Base-by-base conservation (phyloP, 2,329 filamentous ascomycete species). In the Pseudocercospora eumusae region DNA sequence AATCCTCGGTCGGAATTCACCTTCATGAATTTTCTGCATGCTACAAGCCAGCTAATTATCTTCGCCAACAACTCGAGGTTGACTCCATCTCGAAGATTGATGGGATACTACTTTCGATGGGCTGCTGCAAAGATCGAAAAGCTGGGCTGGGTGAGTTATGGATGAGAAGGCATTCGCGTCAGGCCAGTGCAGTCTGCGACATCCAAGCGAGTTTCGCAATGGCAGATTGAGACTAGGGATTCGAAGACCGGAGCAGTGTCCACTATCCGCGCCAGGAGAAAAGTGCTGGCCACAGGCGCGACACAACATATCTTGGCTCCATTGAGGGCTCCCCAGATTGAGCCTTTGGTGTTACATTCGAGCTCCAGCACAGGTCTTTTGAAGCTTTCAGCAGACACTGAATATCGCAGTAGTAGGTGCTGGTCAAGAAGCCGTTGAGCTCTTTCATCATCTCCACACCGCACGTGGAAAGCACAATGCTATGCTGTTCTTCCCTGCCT, bases 21-120 rank as follows among this genome's bases (percentile, higher is more conserved):
- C 2, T 72, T 73, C 47, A 57, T 73, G 57, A 73, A 73, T 50
- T 72, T 70, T 50, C 64, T 73, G 5, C 68, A 70, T 55, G 62
- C 62, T 13, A 72, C 70, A 2, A 63, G 67, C 23, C 70, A 68
- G 36, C 61, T 73, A 13, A 65, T 71, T 15, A 63, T 59, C 5
- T 73, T 71, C 60, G 67, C 70, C 45, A 73, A 73, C 53, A 64
- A 69, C 31, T 70, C 69, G n/a, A 63, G 63, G 36, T 64, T 72
- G 31, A 61, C 59, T 9, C 70, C 71, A 1, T 63, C 64, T 9
- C 55, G 69, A 47, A 56, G 64, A 42, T 60, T 70, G 2, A 71
- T 71, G 61, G 64, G 60, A 15, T 62, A 68, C 25, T 73, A 73
- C 56, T 66, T 73, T 23, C 36, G 50, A 9, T 73, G 71, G 71